Percentiles rank a stretch among this genome's conserved stretches.
Evolutionary conservation across 2,329 filamentous ascomycete species (phyloP).

Genomic region (Ophiostoma populinum): DNA sequence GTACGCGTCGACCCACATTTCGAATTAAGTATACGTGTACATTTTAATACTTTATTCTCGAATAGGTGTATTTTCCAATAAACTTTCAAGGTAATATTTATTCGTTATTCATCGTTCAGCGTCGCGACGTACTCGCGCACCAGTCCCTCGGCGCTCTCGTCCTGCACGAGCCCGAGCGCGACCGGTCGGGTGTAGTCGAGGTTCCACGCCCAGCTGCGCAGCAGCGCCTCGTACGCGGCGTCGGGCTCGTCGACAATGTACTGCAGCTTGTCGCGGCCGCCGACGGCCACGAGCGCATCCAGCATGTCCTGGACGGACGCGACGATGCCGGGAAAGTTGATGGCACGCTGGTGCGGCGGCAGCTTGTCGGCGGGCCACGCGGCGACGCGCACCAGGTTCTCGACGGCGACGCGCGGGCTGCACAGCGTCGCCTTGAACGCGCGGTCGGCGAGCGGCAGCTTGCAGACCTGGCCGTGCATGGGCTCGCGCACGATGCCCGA

Average conservation of each 20-base stretch:
- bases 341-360: constrained; percentile 28
- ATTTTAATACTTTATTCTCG: neutral
- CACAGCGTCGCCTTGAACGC: constrained; percentile 35
- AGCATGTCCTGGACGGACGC: constrained; percentile 43
- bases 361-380: constrained; percentile 23
- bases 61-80: no score
- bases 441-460: constrained; percentile 33
- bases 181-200: constrained; percentile 35
- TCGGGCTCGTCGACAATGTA: constrained; percentile 37
- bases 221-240: constrained; percentile 34
- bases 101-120: constrained; percentile 12
- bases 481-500: constrained; percentile 49
- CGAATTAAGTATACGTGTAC: no score
- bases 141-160: constrained; percentile 33
- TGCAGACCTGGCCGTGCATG: constrained; percentile 32
- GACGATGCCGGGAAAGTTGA: constrained; percentile 40
- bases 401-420: constrained; percentile 32
- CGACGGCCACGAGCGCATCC: constrained; percentile 37
- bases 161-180: constrained; percentile 31
- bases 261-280: constrained; percentile 34
- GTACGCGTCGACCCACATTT: neutral
- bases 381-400: constrained; percentile 33
- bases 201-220: constrained; percentile 42
- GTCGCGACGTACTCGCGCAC: constrained; percentile 37
- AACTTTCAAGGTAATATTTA: neutral